Evolutionary conservation across 108 stramenopile genomes (phyloP).

Genomic region (Cyclotella choctawhatcheeana): DNA sequence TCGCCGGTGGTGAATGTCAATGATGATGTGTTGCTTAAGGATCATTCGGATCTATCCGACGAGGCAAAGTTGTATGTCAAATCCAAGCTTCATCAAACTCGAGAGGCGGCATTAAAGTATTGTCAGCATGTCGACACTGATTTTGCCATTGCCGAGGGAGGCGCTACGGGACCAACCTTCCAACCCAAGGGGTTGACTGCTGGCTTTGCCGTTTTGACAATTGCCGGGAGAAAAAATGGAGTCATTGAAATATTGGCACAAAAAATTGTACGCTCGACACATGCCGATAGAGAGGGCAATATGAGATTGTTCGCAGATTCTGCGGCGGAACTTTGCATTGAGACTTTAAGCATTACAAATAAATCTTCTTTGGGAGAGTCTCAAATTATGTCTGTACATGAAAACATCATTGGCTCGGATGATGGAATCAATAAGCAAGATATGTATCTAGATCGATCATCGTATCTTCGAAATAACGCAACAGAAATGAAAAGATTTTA

Average conservation of each 20-base stretch:
- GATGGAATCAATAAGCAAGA: too few species aligned
- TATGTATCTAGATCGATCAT: slow-evolving; percentile 63
- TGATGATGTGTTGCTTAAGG: slow-evolving; percentile 10
- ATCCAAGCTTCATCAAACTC: slow-evolving; percentile 74
- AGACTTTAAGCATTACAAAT: slow-evolving; percentile 34
- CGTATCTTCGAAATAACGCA: slow-evolving; percentile 57
- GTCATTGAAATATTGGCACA: slow-evolving; percentile 59
- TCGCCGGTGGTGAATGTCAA: neutral
- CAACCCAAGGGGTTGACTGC: slow-evolving; percentile 62
- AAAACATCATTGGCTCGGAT: too few species aligned
- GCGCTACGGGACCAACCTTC: slow-evolving; percentile 87
- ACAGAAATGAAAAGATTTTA: slow-evolving; percentile 48
- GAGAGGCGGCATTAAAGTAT: slow-evolving; percentile 60
- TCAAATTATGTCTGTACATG: neutral
- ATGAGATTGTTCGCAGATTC: slow-evolving; percentile 85
- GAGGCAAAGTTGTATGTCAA: slow-evolving; percentile 65
- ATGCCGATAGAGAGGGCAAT: slow-evolving; percentile 68
- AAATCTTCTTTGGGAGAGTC: neutral
- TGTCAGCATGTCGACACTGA: slow-evolving; percentile 50
- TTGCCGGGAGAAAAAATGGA: slow-evolving; percentile 57
- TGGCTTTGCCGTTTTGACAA: slow-evolving; percentile 75
- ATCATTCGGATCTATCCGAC: slow-evolving; percentile 16
- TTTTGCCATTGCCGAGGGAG: slow-evolving; percentile 76
- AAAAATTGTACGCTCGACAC: slow-evolving; percentile 57
- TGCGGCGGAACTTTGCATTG: slow-evolving; percentile 65